Conservation (phyloP, 495 filamentous ascomycete species). For the Podospora tetraspora region DNA sequence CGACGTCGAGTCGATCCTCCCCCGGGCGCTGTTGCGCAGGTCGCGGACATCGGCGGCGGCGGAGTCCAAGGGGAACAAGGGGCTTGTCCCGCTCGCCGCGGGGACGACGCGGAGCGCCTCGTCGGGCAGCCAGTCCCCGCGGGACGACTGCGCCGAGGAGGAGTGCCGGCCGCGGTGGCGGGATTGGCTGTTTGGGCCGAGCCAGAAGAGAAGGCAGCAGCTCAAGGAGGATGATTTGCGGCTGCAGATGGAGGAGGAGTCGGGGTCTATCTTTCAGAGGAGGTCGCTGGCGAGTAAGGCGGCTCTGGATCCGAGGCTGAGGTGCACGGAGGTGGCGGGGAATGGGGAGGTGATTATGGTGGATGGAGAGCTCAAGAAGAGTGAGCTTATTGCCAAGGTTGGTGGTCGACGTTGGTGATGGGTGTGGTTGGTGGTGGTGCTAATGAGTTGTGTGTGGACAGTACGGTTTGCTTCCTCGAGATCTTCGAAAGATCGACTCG, state of each 20-base stretch:
- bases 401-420: slow-evolving; percentile 17
- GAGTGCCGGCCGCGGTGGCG: slow-evolving; percentile 46
- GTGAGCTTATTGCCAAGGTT: slow-evolving; percentile 93
- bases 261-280: slow-evolving; percentile 52
- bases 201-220: slow-evolving; percentile 30
- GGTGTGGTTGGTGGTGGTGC: background rate
- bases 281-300: slow-evolving; percentile 64
- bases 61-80: slow-evolving; percentile 6
- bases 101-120: slow-evolving; percentile 33
- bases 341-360: slow-evolving; percentile 92
- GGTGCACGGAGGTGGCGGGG: slow-evolving; percentile 92
- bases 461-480: slow-evolving; percentile 93
- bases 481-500: slow-evolving; percentile 97
- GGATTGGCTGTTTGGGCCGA: slow-evolving; percentile 50
- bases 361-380: slow-evolving; percentile 95
- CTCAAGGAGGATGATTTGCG: slow-evolving; percentile 51
- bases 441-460: slow-evolving; percentile 29
- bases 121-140: slow-evolving; percentile 26
- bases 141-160: slow-evolving; percentile 41
- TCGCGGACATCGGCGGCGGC: slow-evolving; percentile 2
- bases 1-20: slow-evolving; percentile 42
- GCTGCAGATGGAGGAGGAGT: slow-evolving; percentile 43
- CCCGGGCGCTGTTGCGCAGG: slow-evolving; percentile 24
- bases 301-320: slow-evolving; percentile 70
- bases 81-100: slow-evolving; percentile 3